These are phyloP conservation scores for Logfia minima DNA, from an alignment of 129 eudicot species.

Conservation along the genomic window DNA sequence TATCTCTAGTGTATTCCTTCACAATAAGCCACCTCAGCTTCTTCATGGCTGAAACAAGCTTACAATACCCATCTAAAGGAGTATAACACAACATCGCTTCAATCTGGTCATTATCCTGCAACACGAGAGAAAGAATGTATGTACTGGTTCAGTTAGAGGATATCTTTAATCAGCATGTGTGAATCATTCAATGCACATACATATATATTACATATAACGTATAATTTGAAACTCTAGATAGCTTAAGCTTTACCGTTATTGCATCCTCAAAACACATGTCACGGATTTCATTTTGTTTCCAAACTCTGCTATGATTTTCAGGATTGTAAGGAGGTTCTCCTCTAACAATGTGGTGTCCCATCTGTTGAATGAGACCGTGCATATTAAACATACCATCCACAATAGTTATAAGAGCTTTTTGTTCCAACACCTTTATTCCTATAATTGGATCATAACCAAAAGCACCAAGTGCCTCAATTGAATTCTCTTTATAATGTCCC, in stretches of 20 bases:
- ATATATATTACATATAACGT: not conserved
- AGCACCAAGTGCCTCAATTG: not conserved
- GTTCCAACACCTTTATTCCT: not conserved
- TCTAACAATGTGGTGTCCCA: not conserved
- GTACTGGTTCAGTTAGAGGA: not conserved
- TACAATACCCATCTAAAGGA: not conserved
- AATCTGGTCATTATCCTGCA: not conserved
- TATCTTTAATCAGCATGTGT: not conserved
- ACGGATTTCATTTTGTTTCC: not conserved
- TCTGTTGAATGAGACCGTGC: not conserved
- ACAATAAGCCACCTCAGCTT: slow-evolving; percentile 14
- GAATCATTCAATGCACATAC: not conserved
- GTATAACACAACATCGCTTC: not conserved
- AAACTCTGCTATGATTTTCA: not conserved
- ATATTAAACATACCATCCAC: not conserved
- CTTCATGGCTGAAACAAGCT: not conserved
- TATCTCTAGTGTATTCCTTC: not conserved
- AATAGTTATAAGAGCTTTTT: not conserved
- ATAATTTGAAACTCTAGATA: not conserved
- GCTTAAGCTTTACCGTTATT: not conserved
- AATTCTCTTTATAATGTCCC: not conserved
- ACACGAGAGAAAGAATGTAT: not conserved
- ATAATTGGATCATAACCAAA: not conserved
- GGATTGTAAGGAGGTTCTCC: not conserved
- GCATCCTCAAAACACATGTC: not conserved